phyloP scores from a whole-genome alignment of 495 filamentous ascomycete species.

The Sordaria brevicollis region DNA sequence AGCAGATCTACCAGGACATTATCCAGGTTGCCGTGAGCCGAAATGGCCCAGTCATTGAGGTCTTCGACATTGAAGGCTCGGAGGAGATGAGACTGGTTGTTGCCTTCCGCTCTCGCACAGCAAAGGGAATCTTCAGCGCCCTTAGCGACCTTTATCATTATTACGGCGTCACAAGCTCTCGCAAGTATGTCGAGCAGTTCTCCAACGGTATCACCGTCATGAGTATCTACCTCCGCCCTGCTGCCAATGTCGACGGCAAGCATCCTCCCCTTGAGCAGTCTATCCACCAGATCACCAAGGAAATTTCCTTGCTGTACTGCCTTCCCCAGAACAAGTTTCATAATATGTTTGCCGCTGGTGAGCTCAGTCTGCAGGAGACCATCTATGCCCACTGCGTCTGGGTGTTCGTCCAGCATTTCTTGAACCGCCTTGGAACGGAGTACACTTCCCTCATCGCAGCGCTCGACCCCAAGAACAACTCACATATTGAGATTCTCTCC shows the following conservation, averaged over 20 bases:
- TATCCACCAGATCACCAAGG: conserved; percentile 98
- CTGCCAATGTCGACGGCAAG: conserved; percentile 40
- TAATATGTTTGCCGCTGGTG: conserved; percentile 73
- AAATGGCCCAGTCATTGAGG: conserved; percentile 91
- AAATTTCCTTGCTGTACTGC: conserved; percentile 93
- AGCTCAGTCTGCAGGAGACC: conserved; percentile 88
- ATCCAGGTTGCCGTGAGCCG: conserved; percentile 73
- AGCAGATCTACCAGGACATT: conserved; percentile 85
- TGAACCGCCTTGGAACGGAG: conserved; percentile 88
- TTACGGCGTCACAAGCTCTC: conserved; percentile 89
- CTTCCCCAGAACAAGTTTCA: conserved; percentile 96
- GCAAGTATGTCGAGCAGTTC: conserved; percentile 98
- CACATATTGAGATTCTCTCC: conserved; percentile 80
- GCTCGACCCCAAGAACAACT: conserved; percentile 60
- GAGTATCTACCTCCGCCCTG: conserved; percentile 81
- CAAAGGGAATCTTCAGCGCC: conserved; percentile 88
- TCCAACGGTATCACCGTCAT: conserved; percentile 96
- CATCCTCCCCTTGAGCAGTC: conserved; percentile 67
- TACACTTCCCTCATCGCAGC: conserved; percentile 79
- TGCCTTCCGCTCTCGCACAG: conserved; percentile 86
- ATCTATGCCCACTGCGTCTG: conserved; percentile 95
- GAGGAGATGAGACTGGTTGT: conserved; percentile 88
- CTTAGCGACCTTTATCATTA: conserved; percentile 96
- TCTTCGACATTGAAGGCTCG: conserved; percentile 87
- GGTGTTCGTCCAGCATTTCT: conserved; percentile 94